Base-by-base conservation (phyloP, 2,329 filamentous ascomycete genomes). In the Apiospora koreana region DNA sequence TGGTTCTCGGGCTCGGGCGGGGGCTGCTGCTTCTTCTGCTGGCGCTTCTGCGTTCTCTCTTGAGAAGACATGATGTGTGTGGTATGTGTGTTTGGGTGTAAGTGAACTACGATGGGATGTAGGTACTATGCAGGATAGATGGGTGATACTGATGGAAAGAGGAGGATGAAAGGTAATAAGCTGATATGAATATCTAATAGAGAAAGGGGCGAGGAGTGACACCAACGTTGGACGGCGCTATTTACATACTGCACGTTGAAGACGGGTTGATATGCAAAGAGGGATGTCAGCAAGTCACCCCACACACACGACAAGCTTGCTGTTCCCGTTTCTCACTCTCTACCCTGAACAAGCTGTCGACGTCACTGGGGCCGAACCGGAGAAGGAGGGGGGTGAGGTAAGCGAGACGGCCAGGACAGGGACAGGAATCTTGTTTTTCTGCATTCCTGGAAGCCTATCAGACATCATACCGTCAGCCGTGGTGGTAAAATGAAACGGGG, bases 11-110 rank as follows among this genome's bases (percentile, higher is more conserved):
- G 76, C 69, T 77, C 74, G 3, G 73, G 73, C 2, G 75, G 73
- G 35, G 74, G 68, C 48, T 77, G 72, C 41, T 74, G 70, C 67
- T 74, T 70, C 9, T 74, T 76, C 76, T 76, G 68, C 74, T 74
- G 62, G 76, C 75, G 67, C 77, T 77, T 71, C n/a, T 54, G 48
- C 21, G 64, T 43, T 46, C 68, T 58, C 48, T 69, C 45, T 35
- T 68, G 68, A 43, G 65, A 46, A 62, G 68, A 71, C 68, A 69
- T 71, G 50, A 5, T 31, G 62, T 41, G 12, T 66, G 42, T 43
- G 14, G 9, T 31, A 12, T 25, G 62, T 54, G 35, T 43, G 9
- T 25, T 14, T 25, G 23, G 7, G 62, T 41, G 35, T 42, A 66
- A 41, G 69, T 38, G 28, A 7, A 25, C 21, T 28, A 42, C 21